These are phyloP conservation scores for Ogataea nitratoaversa DNA, from an alignment of 805 yeast genomes.

Conservation along the genomic window DNA sequence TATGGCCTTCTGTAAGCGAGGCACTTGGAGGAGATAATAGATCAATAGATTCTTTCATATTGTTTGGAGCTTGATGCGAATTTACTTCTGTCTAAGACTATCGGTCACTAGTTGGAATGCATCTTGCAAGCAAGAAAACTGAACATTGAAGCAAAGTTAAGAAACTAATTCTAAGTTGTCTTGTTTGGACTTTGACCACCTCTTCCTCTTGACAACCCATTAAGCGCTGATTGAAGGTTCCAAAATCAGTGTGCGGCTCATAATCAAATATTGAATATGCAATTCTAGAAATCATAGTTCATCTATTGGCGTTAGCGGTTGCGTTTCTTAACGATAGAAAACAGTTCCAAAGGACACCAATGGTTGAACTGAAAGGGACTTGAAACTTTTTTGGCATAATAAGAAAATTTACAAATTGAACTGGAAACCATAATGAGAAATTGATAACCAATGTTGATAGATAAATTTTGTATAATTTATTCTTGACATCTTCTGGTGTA, in stretches of 20 bases:
- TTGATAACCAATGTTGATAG: conserved; percentile 63
- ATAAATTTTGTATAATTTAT: conserved; percentile 63
- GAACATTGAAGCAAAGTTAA: too few relatives aligned
- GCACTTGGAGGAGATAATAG: conserved; percentile 18
- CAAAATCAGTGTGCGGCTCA: too few relatives aligned
- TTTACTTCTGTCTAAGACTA: too few relatives aligned
- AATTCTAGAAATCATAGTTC: too few relatives aligned
- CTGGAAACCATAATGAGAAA: conserved; percentile 78
- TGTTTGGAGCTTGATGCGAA: neutral
- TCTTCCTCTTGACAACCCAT: too few relatives aligned
- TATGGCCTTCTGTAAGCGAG: conserved; percentile 10
- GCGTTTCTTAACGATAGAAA: conserved; percentile 80
- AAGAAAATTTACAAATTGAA: conserved; percentile 70
- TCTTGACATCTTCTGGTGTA: conserved; percentile 54
- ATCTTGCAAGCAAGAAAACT: too few relatives aligned
- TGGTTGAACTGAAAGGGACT: conserved; percentile 82
- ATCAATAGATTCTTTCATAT: conserved; percentile 17
- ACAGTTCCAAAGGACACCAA: conserved; percentile 94
- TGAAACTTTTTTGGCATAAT: conserved; percentile 69
- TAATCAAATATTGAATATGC: too few relatives aligned
- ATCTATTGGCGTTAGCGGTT: neutral
- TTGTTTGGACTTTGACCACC: too few relatives aligned
- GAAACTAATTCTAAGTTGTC: too few relatives aligned
- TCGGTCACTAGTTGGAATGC: too few relatives aligned
- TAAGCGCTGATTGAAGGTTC: too few relatives aligned